Base-by-base conservation (phyloP, 163 green algal species). In the Scenedesmus sp. region DNA sequence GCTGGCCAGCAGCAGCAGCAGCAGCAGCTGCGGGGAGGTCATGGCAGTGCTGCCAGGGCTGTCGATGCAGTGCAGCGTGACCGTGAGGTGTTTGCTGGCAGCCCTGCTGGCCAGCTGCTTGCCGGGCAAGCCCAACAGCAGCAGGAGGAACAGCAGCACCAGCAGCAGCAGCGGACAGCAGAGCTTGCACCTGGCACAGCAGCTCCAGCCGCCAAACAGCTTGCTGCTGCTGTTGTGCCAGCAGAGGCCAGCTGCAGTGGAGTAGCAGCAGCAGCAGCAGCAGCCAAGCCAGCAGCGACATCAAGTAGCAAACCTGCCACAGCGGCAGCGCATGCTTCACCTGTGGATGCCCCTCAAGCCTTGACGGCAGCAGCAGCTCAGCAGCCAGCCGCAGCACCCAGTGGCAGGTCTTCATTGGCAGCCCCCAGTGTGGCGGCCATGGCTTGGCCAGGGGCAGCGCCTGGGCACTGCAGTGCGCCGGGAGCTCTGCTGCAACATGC, bases 271-370 rank as follows among this genome's bases (percentile, higher is more conserved):
- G 79, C 22, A n/a, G 81, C n/a, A 73, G 80, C 44, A 72, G 51
- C 5, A 56, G 44, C 37, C 2, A 42, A n/a, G n/a, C n/a, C n/a
- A 73, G 80, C 44, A 72, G 51, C 5, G 40, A n/a, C 37, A 6
- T 42, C 51, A 49, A 37, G 24, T 22, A 24, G 30, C 44, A 37
- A 16, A 24, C 44, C 6, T 16, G 73, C 18, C 42, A 56, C 81
- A 80, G 88, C 37, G 12, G 35, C 16, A 49, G 89, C 7, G 20
- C 37, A 3, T 37, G 83, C 33, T 51, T 49, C 44, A 18, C 56
- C 24, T 20, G 37, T 20, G 24, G 53, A 12, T 20, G 68, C 26
- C 68, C 20, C 20, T 42, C 68, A 79, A 97, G 94, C 94, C 94
- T 40, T 26, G 24, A 6, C 72, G 49, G 72, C 72, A 81, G 72